Percentiles rank a stretch among this genome's conserved stretches.
phyloP scores from a whole-genome alignment of 495 filamentous ascomycete genomes.

The Penicillium mononematosum region DNA sequence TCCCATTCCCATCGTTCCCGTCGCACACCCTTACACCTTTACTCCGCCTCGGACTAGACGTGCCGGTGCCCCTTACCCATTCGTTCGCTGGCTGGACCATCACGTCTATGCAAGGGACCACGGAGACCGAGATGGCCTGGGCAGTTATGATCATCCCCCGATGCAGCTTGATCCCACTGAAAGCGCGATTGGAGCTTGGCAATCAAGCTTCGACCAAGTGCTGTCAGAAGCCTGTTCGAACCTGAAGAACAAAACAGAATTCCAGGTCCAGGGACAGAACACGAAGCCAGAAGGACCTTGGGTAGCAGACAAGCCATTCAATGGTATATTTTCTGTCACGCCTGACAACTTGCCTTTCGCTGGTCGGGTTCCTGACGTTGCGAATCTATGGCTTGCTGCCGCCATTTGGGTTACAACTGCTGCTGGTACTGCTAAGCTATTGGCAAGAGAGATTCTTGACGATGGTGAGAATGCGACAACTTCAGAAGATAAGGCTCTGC shows the following conservation, averaged over 20 bases:
- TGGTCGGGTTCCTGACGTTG: constrained; percentile 22
- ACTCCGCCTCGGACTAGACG: constrained; percentile 17
- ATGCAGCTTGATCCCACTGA: constrained; percentile 20
- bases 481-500: constrained; percentile 19
- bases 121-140: constrained; percentile 32
- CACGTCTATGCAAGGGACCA: constrained; percentile 40
- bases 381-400: constrained; percentile 32
- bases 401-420: constrained; percentile 41
- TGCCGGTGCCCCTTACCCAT: constrained; percentile 22
- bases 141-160: constrained; percentile 35
- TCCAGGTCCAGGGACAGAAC: constrained; percentile 13
- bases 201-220: constrained; percentile 26
- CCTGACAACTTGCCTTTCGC: constrained; percentile 40
- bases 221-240: constrained; percentile 23
- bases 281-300: constrained; percentile 1
- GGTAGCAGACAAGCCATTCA: constrained; percentile 27
- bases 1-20: constrained; percentile 35
- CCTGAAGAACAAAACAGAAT: constrained; percentile 17
- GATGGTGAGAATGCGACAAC: neutral
- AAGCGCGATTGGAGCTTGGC: constrained; percentile 32
- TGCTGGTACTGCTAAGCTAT: constrained; percentile 33
- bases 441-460: constrained; percentile 25
- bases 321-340: constrained; percentile 40
- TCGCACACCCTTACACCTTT: constrained; percentile 39
- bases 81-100: constrained; percentile 36